Evolutionary conservation across 1,139 yeast genomes (phyloP), one percentile per base, ranked within the genome.

Genomic region (Yamadazyma conglobata): DNA sequence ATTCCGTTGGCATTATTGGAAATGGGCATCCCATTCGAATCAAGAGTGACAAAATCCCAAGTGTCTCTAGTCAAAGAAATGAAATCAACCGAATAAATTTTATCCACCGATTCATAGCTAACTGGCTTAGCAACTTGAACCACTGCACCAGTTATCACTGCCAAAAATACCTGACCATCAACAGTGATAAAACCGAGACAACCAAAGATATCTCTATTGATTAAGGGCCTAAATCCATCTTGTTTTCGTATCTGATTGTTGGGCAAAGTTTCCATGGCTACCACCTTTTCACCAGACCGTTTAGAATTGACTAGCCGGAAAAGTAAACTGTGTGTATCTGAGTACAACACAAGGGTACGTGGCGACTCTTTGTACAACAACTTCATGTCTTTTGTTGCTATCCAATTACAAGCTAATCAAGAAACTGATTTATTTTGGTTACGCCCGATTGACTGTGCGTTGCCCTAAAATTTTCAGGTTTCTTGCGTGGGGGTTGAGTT

Each of bases 111-210:
- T 51, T 91, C 95, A 24, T 77, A 76, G 0, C 80, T 79, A 8
- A 86, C 68, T 0, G 97, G 97, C 22, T 71, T 64, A 1, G 98
- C 98, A n/a, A 85, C 95, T 39, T 78, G 73, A 1, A 77, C 60
- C 23, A 77, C 68, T 0, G 73, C 68, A 2, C 88, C 83, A 0
- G 95, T 82, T 33, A 93, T 86, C 0, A 87, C 77, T 27, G 95
- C 85, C 16, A 91, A 60, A 48, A 79, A 91, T 2, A 79, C 73
- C 37, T 84, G 82, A 8, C 65, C 64, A 12, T 73, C 79, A 21
- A 86, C 69, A 38, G 76, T 76, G 23, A 89, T 81, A 28, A 93
- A 61, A 0, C 99, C 99, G 14, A 91, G 58, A 47, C 93, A 87
- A 1, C 99, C 98, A 45, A 64, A 69, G 12, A 85, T 70, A 15